A percentile compares a stretch with the other conserved stretches of the same genome.
These are phyloP conservation scores for Colletotrichum orbiculare DNA, from an alignment of 2,329 filamentous ascomycete genomes.

Conservation along the genomic window DNA sequence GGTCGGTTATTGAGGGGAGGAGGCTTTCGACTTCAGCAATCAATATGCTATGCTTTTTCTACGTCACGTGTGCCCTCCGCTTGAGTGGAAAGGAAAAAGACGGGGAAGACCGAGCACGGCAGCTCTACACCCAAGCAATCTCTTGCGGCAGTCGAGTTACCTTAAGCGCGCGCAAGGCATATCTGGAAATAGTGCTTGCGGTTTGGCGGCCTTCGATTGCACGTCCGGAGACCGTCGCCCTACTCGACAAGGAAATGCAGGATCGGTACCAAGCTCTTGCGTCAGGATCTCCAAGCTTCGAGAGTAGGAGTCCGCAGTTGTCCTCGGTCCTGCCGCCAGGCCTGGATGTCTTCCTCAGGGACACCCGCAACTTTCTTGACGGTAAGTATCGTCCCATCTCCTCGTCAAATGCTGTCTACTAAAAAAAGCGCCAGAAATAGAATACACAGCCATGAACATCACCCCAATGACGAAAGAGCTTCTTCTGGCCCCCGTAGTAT, in stretches of 20 bases:
- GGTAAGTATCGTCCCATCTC: constrained; percentile 48
- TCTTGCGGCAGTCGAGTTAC: constrained; percentile 55
- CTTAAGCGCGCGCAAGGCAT: constrained; percentile 49
- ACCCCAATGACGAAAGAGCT: too few species aligned
- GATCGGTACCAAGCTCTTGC: constrained; percentile 34
- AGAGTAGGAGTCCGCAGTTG: constrained; percentile 55
- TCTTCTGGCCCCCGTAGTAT: too few species aligned
- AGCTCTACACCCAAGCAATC: constrained; percentile 60
- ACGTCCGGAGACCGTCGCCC: constrained; percentile 41
- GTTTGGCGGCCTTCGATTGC: constrained; percentile 60
- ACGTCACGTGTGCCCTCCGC: constrained; percentile 63
- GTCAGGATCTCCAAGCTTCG: constrained; percentile 44
- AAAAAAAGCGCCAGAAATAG: constrained; percentile 54
- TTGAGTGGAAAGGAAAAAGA: constrained; percentile 57
- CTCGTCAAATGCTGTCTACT: neutral
- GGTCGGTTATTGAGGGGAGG: constrained; percentile 51
- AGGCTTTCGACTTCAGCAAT: constrained; percentile 51
- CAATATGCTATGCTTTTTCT: constrained; percentile 62
- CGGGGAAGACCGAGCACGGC: constrained; percentile 46
- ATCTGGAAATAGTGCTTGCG: constrained; percentile 54
- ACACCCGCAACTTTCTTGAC: constrained; percentile 62
- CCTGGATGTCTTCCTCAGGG: constrained; percentile 52
- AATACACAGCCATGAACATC: constrained; percentile 48
- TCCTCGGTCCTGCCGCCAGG: constrained; percentile 9
- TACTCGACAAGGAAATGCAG: constrained; percentile 44